phyloP scores from a whole-genome alignment of 768 basidiomycete genomes.

The Termitomyces titanicus region DNA sequence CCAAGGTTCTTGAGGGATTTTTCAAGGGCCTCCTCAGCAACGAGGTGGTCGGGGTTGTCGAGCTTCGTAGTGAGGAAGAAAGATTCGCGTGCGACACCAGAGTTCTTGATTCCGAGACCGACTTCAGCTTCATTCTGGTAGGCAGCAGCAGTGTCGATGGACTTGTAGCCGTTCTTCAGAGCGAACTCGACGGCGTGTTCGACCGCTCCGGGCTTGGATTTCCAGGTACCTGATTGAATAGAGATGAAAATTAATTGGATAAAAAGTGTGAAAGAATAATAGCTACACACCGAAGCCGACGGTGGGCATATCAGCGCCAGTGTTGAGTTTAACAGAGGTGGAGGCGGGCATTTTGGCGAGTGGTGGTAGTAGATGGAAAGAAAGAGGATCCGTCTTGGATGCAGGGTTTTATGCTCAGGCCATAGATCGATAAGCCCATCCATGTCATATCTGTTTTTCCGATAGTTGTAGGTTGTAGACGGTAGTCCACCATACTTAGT shows the following conservation, averaged over 20 bases:
- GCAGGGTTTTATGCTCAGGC: constrained; percentile 4
- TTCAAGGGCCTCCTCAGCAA: constrained; percentile 60
- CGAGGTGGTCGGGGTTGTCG: constrained; percentile 57
- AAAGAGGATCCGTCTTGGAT: neutral
- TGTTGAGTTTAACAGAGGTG: constrained; percentile 61
- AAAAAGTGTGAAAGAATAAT: neutral
- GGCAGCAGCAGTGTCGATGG: constrained; percentile 66
- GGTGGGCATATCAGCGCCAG: constrained; percentile 72
- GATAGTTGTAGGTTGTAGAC: no score
- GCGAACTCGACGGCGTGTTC: constrained; percentile 73
- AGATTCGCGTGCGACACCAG: constrained; percentile 65
- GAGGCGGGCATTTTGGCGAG: constrained; percentile 43
- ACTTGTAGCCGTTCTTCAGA: constrained; percentile 69
- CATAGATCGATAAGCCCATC: constrained; percentile 15
- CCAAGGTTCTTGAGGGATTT: constrained; percentile 65
- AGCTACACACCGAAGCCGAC: constrained; percentile 54
- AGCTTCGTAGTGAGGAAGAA: constrained; percentile 84
- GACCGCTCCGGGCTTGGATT: constrained; percentile 66
- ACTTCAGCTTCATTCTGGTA: constrained; percentile 81
- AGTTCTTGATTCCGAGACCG: constrained; percentile 71
- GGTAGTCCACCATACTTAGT: no score
- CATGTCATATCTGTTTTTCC: constrained; percentile 17
- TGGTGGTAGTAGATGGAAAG: neutral
- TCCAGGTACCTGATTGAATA: constrained; percentile 64
- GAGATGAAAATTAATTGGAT: neutral